phyloP scores from a whole-genome alignment of 768 basidiomycete genomes.

The Mycena galopus region DNA sequence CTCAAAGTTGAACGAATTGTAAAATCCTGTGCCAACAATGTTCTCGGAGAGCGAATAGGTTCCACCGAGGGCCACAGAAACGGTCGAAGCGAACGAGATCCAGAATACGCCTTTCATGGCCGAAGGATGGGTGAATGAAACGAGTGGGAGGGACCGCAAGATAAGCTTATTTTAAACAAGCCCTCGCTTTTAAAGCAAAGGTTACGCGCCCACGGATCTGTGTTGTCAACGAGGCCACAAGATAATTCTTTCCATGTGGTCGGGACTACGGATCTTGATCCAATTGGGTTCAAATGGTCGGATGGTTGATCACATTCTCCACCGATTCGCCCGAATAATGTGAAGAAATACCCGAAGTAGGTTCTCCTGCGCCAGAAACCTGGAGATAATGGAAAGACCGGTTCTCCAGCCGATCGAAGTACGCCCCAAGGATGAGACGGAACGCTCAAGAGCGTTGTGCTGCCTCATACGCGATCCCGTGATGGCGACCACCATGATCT shows the following conservation, averaged over 20 bases:
- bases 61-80: constrained; percentile 46
- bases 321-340: no score
- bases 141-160: no score
- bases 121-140: neutral
- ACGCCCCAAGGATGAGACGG: no score
- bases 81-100: neutral
- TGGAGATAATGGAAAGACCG: no score
- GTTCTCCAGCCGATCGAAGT: no score
- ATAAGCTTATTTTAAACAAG: neutral
- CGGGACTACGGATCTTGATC: neutral
- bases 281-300: neutral
- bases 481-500: neutral
- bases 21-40: constrained; percentile 61
- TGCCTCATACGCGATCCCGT: no score
- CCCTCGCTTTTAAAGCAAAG: neutral
- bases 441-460: no score
- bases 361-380: neutral
- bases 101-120: constrained; percentile 18
- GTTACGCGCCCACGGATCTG: neutral
- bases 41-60: constrained; percentile 59
- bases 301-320: constrained; percentile 1
- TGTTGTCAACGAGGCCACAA: constrained; percentile 18
- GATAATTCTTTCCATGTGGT: constrained; percentile 13
- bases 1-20: constrained; percentile 62
- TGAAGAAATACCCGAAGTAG: neutral